Percentiles rank a stretch among this genome's conserved stretches.
Conservation (phyloP, 345 rosid genomes). For the Draba incana region DNA sequence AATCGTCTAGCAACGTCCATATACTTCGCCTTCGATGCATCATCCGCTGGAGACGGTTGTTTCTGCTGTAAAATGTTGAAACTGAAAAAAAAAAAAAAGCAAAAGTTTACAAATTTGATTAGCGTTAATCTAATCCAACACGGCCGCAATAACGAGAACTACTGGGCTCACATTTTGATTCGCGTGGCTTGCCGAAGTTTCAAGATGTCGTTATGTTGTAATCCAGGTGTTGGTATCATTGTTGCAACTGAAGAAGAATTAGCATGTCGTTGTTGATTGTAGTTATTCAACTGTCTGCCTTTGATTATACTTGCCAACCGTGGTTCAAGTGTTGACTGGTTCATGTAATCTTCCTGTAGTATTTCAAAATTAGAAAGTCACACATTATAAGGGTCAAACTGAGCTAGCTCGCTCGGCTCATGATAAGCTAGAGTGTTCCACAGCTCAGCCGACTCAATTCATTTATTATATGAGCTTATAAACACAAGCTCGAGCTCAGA, state of each 20-base stretch:
- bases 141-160: background rate
- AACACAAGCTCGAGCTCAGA: too few relatives aligned
- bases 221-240: conserved; percentile 98
- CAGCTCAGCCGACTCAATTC: too few relatives aligned
- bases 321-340: conserved; percentile 67
- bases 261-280: conserved; percentile 63
- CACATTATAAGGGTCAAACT: background rate
- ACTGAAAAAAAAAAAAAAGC: conserved; percentile 43
- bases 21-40: conserved; percentile 52
- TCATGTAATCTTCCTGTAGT: conserved; percentile 83
- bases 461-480: too few relatives aligned
- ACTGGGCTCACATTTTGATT: conserved; percentile 59
- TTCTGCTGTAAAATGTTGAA: conserved; percentile 54
- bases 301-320: conserved; percentile 63
- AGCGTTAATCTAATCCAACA: background rate
- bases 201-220: conserved; percentile 59
- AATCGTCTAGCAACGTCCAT: conserved; percentile 79
- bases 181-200: conserved; percentile 53
- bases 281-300: conserved; percentile 47
- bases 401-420: too few relatives aligned
- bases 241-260: conserved; percentile 72
- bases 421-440: too few relatives aligned
- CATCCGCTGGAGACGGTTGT: conserved; percentile 53
- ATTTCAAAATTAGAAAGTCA: conserved; percentile 10
- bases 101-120: conserved; percentile 1